Base-by-base conservation (phyloP, 2,329 filamentous ascomycete species). In the Ophiostoma fasciatum region DNA sequence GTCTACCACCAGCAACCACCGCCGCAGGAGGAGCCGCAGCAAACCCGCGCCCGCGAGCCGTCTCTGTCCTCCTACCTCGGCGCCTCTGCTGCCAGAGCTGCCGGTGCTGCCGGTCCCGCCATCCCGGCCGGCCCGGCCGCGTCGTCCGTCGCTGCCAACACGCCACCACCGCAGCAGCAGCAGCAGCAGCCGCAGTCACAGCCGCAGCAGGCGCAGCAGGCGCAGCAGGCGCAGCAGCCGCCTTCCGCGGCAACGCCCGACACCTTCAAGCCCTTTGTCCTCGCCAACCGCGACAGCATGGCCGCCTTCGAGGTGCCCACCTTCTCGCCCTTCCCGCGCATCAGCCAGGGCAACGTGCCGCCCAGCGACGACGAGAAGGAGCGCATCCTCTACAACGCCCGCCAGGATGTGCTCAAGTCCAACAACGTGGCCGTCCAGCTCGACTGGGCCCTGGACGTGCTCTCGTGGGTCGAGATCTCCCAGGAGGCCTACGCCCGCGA, bases 381-480 rank as follows among this genome's bases (percentile, higher is more conserved):
- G 57, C 76, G 80, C 21, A 85, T 84, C 33, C 61, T 98, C 36
- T 90, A 92, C 62, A 79, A 78, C 53, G 84, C 85, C 23, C 76
- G 88, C 38, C 62, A 81, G 42, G 72, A 81, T 40, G 88, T 96
- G 25, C 67, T 98, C 44, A 83, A 85, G 52, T 94, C 85, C 31
- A 92, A 92, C 51, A 87, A 98, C 54, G 84, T 92, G 33, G 79
- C 92, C 48, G 92, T 93, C 75, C 90, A 98, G 62, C 70, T 98
- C 50, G 83, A 83, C 42, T 98, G 90, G 90, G 88, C 90, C 28
- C 82, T 92, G 52, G 90, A 96, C 58, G 79, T 85, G 30, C 68
- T 98, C 40, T 74, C 78, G 36, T 94, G 85, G 64, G 83, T 88
- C 22, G 88, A 94, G 51, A 78, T 85, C 39, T 73, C 82, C 33